Conservation (phyloP, 768 basidiomycete genomes). For the Kwoniella botswanensis region DNA sequence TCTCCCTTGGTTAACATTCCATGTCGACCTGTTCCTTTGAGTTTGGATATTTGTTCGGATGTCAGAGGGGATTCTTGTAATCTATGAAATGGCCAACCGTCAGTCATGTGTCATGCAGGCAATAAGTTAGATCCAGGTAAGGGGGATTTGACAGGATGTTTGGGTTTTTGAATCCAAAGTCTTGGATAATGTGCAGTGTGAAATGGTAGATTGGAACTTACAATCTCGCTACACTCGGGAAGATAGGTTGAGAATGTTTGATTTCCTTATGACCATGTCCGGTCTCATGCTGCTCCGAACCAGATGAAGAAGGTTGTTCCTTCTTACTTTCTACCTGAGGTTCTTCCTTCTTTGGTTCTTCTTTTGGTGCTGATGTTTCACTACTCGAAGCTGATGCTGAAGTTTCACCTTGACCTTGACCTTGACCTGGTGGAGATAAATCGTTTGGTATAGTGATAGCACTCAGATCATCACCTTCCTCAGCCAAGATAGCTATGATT, state of each 20-base stretch:
- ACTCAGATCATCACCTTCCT: conserved; percentile 94
- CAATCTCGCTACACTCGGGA: conserved; percentile 87
- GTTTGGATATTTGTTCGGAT: conserved; percentile 61
- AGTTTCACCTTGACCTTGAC: neutral
- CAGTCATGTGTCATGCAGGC: neutral
- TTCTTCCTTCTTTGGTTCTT: conserved; percentile 32
- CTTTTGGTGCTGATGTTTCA: neutral
- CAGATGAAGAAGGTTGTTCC: conserved; percentile 3
- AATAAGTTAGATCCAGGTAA: too few species aligned
- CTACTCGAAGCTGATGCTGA: neutral
- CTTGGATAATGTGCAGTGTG: too few species aligned
- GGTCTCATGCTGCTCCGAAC: neutral
- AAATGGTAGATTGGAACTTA: conserved; percentile 29
- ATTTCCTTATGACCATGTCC: conserved; percentile 47
- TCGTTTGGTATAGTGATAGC: conserved; percentile 67
- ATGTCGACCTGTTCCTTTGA: conserved; percentile 85
- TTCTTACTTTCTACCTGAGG: conserved; percentile 1
- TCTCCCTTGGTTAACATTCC: conserved; percentile 98
- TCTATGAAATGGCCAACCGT: conserved; percentile 22
- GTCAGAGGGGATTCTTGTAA: conserved; percentile 51
- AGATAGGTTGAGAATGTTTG: conserved; percentile 71
- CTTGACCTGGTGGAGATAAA: conserved; percentile 29
- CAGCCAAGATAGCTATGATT: conserved; percentile 87
- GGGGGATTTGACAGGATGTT: too few species aligned
- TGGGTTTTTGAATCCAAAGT: too few species aligned